Conservation (phyloP, 257 asterid species). For the Coffea eugenioides region DNA sequence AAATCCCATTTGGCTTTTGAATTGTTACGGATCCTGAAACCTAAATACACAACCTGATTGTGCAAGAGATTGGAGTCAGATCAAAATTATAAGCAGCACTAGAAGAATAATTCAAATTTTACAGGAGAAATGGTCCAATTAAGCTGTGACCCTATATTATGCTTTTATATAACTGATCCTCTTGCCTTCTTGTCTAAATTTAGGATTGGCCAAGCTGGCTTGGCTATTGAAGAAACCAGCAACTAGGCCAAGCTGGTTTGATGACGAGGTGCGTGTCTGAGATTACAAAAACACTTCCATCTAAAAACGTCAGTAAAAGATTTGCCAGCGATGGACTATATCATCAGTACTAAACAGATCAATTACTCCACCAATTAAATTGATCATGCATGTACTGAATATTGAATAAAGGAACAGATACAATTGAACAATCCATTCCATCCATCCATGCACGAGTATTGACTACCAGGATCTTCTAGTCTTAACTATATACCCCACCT, state of each 20-base stretch:
- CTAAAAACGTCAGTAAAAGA: background rate
- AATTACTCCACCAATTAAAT: no score
- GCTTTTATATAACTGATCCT: no score
- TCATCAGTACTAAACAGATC: background rate
- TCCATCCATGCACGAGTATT: background rate
- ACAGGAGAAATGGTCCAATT: background rate
- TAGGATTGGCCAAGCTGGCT: background rate
- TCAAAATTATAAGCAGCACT: background rate
- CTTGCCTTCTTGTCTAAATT: background rate
- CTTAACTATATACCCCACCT: background rate
- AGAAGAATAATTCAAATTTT: background rate
- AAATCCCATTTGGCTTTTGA: slow-evolving; percentile 1
- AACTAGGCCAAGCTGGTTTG: no score
- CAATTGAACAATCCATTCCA: background rate
- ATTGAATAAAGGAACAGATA: no score
- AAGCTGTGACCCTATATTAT: background rate
- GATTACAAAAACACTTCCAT: background rate
- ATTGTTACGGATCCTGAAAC: background rate
- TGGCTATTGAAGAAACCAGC: no score
- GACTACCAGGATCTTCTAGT: background rate
- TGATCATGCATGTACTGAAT: background rate
- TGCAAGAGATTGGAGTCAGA: background rate
- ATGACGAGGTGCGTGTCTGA: background rate
- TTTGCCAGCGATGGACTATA: background rate
- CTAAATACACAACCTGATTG: background rate